phyloP scores from a whole-genome alignment of 2,329 filamentous ascomycete species.

The Anisogramma anomala region DNA sequence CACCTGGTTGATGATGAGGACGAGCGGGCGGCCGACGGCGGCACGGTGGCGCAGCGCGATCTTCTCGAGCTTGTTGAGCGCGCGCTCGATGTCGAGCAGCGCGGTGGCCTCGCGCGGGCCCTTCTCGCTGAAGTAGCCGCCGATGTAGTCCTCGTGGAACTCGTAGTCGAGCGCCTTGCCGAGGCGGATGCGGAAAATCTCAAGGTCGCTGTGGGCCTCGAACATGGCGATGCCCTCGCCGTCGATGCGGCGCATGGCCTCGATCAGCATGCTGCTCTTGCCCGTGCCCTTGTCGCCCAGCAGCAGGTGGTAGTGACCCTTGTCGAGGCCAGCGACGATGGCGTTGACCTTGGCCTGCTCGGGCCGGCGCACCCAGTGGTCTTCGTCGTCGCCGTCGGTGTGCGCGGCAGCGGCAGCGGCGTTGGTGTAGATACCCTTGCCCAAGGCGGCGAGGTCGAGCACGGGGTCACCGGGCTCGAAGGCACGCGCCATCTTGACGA shows the following conservation, averaged over 20 bases:
- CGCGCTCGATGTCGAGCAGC: constrained; percentile 86
- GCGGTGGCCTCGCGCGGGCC: constrained; percentile 87
- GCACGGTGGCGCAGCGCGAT: constrained; percentile 65
- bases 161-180: constrained; percentile 94
- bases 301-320: constrained; percentile 81
- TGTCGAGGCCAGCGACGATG: constrained; percentile 63
- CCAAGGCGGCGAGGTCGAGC: constrained; percentile 62
- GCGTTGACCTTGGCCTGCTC: constrained; percentile 72
- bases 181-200: constrained; percentile 86
- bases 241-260: constrained; percentile 87
- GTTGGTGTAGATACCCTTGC: constrained; percentile 40
- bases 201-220: constrained; percentile 86
- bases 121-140: constrained; percentile 86
- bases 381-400: constrained; percentile 29
- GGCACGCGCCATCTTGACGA: constrained; percentile 86
- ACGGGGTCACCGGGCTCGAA: constrained; percentile 89
- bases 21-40: constrained; percentile 53
- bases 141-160: constrained; percentile 96
- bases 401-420: too few relatives aligned
- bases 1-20: constrained; percentile 91
- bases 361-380: constrained; percentile 71
- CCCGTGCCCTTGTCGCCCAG: constrained; percentile 94
- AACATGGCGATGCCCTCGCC: constrained; percentile 90
- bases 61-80: constrained; percentile 96
- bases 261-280: constrained; percentile 90